Percentiles rank a stretch among this genome's conserved stretches.
These are phyloP conservation scores for Boechera stricta DNA, from an alignment of 345 rosid species.

Conservation along the genomic window DNA sequence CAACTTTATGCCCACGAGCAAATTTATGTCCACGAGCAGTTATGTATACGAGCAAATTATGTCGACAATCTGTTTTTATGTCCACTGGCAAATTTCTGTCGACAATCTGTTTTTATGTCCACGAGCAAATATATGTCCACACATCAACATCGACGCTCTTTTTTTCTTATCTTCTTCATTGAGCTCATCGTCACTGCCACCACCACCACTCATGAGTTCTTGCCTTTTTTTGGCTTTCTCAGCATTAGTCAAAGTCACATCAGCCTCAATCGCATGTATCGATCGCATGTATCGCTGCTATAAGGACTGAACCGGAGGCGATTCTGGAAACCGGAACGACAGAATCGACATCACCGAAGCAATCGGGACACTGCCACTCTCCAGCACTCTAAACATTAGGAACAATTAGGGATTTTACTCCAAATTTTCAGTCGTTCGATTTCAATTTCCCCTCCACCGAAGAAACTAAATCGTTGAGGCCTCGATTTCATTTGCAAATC, in stretches of 20 bases:
- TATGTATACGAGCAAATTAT: too few species aligned
- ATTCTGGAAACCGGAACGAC: constrained; percentile 8
- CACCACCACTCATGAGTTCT: constrained; percentile 49
- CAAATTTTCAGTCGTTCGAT: too few species aligned
- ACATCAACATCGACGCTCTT: background rate
- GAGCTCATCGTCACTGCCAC: background rate
- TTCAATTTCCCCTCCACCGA: too few species aligned
- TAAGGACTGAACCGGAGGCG: constrained; percentile 18
- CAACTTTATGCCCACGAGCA: too few species aligned
- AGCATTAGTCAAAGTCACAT: constrained; percentile 47
- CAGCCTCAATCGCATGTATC: constrained; percentile 56
- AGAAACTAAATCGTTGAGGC: too few species aligned
- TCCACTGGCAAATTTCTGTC: too few species aligned
- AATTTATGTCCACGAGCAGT: too few species aligned
- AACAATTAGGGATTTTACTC: too few species aligned
- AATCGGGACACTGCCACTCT: background rate
- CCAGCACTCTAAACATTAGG: background rate
- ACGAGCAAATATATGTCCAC: too few species aligned
- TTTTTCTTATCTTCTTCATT: constrained; percentile 9
- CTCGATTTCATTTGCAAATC: too few species aligned
- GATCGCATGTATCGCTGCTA: constrained; percentile 50
- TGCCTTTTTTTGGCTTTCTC: constrained; percentile 60
- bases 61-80: too few species aligned
- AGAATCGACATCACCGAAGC: background rate
- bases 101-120: too few species aligned